A percentile compares a stretch with the other conserved stretches of the same genome.
phyloP scores from a whole-genome alignment of 768 basidiomycete species.

The Mycena indigotica region DNA sequence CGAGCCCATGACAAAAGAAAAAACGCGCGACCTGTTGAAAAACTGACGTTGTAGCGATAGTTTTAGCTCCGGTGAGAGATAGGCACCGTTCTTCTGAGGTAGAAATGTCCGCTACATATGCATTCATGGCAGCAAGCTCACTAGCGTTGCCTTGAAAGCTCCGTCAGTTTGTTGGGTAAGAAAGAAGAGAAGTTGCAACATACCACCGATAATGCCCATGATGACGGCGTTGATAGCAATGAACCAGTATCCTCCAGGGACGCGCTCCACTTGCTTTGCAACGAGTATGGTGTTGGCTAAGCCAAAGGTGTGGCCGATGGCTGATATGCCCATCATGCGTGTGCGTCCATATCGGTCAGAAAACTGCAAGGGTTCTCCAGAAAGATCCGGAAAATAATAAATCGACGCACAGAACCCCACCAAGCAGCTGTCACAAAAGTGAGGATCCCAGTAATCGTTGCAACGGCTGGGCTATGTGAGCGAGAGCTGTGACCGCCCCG shows the following conservation, averaged over 20 bases:
- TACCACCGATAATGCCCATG: not conserved
- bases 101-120: not conserved
- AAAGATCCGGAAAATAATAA: not conserved
- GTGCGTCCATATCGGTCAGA: slow-evolving; percentile 1
- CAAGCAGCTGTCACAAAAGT: not conserved
- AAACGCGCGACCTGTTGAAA: slow-evolving; percentile 1
- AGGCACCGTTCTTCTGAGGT: not conserved
- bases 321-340: not conserved
- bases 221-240: not conserved
- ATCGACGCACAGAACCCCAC: not conserved
- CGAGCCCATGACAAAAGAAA: not conserved
- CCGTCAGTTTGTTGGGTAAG: too few relatives aligned
- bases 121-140: not conserved
- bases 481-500: too few relatives aligned
- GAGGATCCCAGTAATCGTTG: not conserved
- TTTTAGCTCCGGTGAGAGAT: not conserved
- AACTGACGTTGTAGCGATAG: not conserved
- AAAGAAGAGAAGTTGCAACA: too few relatives aligned
- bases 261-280: not conserved
- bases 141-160: not conserved
- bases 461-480: not conserved
- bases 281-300: not conserved
- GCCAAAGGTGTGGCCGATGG: not conserved
- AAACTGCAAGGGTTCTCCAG: not conserved
- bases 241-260: slow-evolving; percentile 2